These are phyloP conservation scores for Rhytidiadelphus loreus DNA, from an alignment of 225 moss, liverwort and hornwort genomes.

Conservation along the genomic window DNA sequence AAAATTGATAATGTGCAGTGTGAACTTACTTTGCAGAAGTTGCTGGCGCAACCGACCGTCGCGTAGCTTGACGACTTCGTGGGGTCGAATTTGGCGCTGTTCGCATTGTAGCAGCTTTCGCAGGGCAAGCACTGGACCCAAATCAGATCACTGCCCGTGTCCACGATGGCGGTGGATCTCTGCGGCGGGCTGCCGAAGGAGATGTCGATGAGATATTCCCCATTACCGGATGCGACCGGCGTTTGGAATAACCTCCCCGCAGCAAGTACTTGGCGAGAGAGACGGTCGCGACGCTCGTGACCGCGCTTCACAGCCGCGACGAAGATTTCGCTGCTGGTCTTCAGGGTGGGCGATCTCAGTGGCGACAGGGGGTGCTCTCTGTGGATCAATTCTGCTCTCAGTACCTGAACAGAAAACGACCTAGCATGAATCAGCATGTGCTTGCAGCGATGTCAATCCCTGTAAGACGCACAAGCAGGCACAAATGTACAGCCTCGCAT, in stretches of 20 bases:
- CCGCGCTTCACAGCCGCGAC: slow-evolving; percentile 21
- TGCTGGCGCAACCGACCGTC: slow-evolving; percentile 5
- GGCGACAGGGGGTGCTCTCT: slow-evolving; percentile 29
- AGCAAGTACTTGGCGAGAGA: background rate
- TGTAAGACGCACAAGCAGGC: background rate
- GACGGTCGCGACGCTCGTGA: background rate
- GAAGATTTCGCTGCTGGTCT: background rate
- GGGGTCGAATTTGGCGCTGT: slow-evolving; percentile 29
- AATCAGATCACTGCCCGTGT: slow-evolving; percentile 41
- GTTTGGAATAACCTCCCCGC: background rate
- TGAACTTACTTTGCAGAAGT: slow-evolving; percentile 13
- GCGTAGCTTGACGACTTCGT: slow-evolving; percentile 17
- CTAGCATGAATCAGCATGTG: background rate
- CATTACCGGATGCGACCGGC: slow-evolving; percentile 8
- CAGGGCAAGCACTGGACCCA: slow-evolving; percentile 44
- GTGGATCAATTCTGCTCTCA: slow-evolving; percentile 15
- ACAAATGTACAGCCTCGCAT: background rate
- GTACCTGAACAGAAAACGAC: background rate
- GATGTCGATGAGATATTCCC: slow-evolving; percentile 26
- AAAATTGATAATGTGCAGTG: background rate
- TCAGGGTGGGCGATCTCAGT: background rate
- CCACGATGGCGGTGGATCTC: slow-evolving; percentile 21
- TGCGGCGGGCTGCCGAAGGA: slow-evolving; percentile 28
- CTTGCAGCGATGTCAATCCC: background rate
- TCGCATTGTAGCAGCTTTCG: slow-evolving; percentile 11